Evolutionary conservation across 805 yeast genomes (phyloP), one percentile per base, ranked within the genome.

Genomic region (Dipodascus geniculatus): DNA sequence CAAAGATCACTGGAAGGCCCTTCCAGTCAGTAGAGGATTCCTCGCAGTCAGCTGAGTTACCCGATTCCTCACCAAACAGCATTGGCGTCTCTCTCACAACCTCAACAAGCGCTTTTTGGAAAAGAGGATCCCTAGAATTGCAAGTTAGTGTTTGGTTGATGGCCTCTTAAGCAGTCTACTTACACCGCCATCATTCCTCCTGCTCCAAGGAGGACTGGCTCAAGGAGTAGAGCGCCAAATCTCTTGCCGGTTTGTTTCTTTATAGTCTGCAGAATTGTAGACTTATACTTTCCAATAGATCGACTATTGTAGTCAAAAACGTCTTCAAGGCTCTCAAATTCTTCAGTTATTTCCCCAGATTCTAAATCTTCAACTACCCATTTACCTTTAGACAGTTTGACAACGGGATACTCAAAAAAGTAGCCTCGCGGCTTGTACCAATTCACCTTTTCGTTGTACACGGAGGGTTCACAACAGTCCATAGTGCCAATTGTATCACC

Each of bases 401-500:
- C 61, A 16, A 56, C 52, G 2, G 64, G 64, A 48, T 60, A 60
- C 8, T 61, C 63, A 42, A 61, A 57, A 63, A 63, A 61, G 33
- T 54, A 55, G 1, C 65, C 65, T 22, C 61, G 49, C 24, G 54
- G 54, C n/a, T 53, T 51, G 48, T 61, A 61, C 64, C 64, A 61
- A 22, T 57, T 55, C 3, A 61, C 57, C 49, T 61, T 56, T 14
- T 54, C 55, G 48, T 58, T 61, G 49, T 59, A 61, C 16, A 61
- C 53, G 11, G 61, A 58, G 2, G 64, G 63, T 51, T 61, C 63
- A 16, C 59, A 52, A 49, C 60, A 56, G 44, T 61, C 63, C 62
- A 61, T 54, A 14, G 60, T 49, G 2, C 64, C 65, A 38, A 61
- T 58, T 2, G 65, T 61, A 47, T 61, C 65, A 6, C 65, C 65